A percentile compares a stretch with the other conserved stretches of the same genome.
Conservation (phyloP, 1,139 yeast genomes). For the Geotrichum phurueaensis region DNA sequence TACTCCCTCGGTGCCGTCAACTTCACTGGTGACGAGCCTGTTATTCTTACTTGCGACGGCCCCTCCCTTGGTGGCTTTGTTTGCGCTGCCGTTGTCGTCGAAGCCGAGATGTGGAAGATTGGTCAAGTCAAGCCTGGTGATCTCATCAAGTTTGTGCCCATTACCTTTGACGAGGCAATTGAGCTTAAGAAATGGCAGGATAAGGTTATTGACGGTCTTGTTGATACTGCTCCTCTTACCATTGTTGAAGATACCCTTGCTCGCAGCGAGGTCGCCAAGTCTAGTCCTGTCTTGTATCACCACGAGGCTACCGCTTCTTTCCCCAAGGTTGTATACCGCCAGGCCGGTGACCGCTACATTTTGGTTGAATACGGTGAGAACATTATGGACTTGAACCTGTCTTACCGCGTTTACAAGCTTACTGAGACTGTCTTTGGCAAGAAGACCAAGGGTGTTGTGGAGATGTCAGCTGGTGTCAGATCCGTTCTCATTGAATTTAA, state of each 20-base stretch:
- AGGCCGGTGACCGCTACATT: constrained; percentile 93
- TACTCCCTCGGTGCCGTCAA: constrained; percentile 94
- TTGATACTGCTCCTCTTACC: constrained; percentile 17
- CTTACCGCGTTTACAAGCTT: constrained; percentile 79
- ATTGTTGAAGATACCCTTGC: constrained; percentile 15
- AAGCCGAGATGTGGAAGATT: constrained; percentile 96
- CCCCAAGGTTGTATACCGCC: constrained; percentile 80
- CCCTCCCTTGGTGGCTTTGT: constrained; percentile 97
- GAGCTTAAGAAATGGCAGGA: constrained; percentile 57
- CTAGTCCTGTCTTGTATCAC: constrained; percentile 48
- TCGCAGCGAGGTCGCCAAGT: constrained; percentile 14
- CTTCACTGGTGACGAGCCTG: constrained; percentile 98
- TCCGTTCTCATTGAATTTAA: constrained; percentile 85
- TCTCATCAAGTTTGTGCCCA: constrained; percentile 68
- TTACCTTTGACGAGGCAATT: constrained; percentile 63
- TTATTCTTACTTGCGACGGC: constrained; percentile 92
- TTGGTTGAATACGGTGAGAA: constrained; percentile 90
- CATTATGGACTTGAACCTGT: constrained; percentile 72
- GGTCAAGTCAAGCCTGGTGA: constrained; percentile 98
- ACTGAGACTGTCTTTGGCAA: constrained; percentile 59
- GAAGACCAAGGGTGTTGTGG: constrained; percentile 68
- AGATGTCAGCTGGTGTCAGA: constrained; percentile 95
- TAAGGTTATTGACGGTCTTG: constrained; percentile 24
- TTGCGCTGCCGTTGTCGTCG: constrained; percentile 91
- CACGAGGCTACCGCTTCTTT: constrained; percentile 44